Percentiles rank a stretch among this genome's conserved stretches.
Conservation (phyloP, 257 asterid genomes). For the Solanum pinnatisectum region DNA sequence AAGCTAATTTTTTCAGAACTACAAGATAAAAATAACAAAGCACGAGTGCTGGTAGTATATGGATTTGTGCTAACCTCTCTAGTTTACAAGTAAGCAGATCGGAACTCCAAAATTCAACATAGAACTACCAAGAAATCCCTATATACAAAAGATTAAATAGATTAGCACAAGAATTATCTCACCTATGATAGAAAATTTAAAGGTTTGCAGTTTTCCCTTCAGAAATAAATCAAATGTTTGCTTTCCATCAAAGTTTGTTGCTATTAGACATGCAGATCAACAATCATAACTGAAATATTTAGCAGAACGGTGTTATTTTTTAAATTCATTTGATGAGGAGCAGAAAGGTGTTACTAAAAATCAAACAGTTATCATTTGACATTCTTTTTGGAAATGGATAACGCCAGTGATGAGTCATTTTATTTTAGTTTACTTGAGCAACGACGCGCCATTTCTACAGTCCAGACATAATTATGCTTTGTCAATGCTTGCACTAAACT, state of each 20-base stretch:
- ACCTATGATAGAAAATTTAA: not conserved
- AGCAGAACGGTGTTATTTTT: not conserved
- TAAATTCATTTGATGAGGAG: not conserved
- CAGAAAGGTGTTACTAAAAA: not conserved
- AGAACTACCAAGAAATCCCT: not conserved
- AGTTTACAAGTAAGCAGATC: not conserved
- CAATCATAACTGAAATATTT: not conserved
- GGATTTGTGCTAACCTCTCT: not conserved
- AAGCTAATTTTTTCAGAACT: not conserved
- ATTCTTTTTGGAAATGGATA: not conserved
- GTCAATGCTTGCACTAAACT: not conserved
- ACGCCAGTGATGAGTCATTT: not conserved
- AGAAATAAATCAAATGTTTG: not conserved
- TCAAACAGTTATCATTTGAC: not conserved
- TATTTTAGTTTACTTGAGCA: not conserved
- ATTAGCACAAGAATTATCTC: not conserved
- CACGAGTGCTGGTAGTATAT: not conserved
- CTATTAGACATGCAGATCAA: not conserved
- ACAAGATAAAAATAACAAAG: not conserved
- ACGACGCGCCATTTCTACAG: not conserved
- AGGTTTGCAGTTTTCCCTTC: not conserved
- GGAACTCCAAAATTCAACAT: not conserved
- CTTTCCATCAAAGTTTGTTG: not conserved
- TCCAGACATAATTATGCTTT: not conserved
- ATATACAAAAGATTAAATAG: not conserved